Conservation (phyloP, 176 grass and related monocot genomes). For the Paspalum notatum region DNA sequence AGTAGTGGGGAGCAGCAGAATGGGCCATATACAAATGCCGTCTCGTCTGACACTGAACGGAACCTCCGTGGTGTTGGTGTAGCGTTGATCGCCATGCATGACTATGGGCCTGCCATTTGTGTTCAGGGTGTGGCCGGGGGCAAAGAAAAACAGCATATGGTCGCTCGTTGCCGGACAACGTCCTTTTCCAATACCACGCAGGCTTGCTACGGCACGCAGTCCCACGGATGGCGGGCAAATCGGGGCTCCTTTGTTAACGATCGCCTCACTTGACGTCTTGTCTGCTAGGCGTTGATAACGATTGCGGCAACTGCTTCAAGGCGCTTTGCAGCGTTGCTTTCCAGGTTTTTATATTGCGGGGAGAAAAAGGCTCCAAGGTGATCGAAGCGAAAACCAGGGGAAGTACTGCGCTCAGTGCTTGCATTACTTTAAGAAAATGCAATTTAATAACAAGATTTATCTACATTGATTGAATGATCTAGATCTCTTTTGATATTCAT, state of each 20-base stretch:
- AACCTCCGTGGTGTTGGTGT: background rate
- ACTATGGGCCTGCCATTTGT: slow-evolving; percentile 19
- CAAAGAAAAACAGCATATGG: background rate
- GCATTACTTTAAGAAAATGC: too few species aligned
- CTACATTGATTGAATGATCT: too few species aligned
- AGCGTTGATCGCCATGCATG: background rate
- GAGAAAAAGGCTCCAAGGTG: background rate
- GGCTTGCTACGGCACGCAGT: slow-evolving; percentile 25
- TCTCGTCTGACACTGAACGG: background rate
- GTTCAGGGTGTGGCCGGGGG: background rate
- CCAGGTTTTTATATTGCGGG: background rate
- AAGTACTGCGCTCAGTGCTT: too few species aligned
- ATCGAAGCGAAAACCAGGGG: too few species aligned
- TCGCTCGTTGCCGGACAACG: slow-evolving; percentile 6
- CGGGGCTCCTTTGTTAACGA: background rate
- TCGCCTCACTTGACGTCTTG: background rate
- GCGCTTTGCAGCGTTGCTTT: slow-evolving; percentile 32
- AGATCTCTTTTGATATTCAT: too few species aligned
- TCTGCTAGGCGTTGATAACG: slow-evolving; percentile 2
- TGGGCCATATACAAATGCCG: background rate
- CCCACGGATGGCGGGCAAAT: background rate
- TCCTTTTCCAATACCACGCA: background rate
- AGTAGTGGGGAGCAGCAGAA: background rate
- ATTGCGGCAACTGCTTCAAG: slow-evolving; percentile 36
- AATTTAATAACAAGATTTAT: too few species aligned